Evolutionary conservation across 352 stramenopile species (phyloP).

Genomic region (Globisporangium megalacanthum): DNA sequence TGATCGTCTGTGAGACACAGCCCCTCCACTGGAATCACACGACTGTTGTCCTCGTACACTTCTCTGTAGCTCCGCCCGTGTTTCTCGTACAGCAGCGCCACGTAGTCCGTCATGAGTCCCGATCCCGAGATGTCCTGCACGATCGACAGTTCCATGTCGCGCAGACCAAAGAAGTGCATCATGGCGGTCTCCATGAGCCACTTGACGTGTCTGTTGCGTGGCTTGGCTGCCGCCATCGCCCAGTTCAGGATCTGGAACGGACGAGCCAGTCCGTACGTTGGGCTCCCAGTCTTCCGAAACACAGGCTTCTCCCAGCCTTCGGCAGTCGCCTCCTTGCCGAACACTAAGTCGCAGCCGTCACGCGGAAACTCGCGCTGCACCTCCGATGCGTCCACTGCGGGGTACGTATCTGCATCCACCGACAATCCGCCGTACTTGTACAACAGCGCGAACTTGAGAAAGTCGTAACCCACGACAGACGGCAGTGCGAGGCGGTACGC

Average conservation of each 20-base stretch:
- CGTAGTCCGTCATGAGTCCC: constrained; percentile 14
- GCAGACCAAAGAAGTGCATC: constrained; percentile 11
- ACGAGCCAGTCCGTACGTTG: not conserved
- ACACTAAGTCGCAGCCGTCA: constrained; percentile 4
- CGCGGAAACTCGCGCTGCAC: not conserved
- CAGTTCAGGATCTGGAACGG: constrained; percentile 16
- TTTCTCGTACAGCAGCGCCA: constrained; percentile 12
- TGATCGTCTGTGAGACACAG: constrained; percentile 3
- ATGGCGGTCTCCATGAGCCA: constrained; percentile 3
- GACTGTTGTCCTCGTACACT: constrained; percentile 1
- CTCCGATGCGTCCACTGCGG: not conserved
- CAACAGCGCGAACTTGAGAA: constrained; percentile 13
- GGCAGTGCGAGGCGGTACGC: constrained; percentile 11
- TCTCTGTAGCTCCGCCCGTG: constrained; percentile 5
- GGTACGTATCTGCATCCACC: constrained; percentile 10
- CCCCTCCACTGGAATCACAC: not conserved
- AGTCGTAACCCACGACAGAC: constrained; percentile 9
- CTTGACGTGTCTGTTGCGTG: constrained; percentile 10
- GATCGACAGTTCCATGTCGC: constrained; percentile 11
- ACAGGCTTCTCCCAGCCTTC: not conserved
- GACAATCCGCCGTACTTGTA: constrained; percentile 15
- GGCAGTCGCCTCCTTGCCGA: constrained; percentile 10
- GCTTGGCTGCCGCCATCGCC: constrained; percentile 9
- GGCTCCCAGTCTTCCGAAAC: not conserved
- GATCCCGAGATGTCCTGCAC: constrained; percentile 17